Base-by-base conservation (phyloP, 2,329 filamentous ascomycete species). In the Exophiala bonariae region DNA sequence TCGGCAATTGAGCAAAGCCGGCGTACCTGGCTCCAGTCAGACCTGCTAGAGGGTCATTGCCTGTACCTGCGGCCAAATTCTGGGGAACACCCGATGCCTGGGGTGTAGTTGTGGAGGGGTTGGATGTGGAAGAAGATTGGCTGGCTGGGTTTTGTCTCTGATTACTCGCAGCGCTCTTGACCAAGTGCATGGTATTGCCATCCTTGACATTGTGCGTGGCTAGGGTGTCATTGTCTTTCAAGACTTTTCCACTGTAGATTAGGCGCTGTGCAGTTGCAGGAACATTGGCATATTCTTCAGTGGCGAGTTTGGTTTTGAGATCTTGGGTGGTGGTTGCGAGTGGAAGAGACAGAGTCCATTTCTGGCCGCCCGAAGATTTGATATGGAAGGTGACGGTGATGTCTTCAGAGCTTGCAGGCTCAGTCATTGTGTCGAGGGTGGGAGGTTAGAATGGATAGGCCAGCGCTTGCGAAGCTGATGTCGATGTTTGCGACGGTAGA, bases 241-340 rank as follows among this genome's bases (percentile, higher is more conserved):
- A 83, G 52, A 99, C 92, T 52, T 92, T 86, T 43, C 93, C 93
- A 4, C 92, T 96, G 76, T 97, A 99, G 72, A 99, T 99, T 55
- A 99, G 78, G 52, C 93, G 88, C 73, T 97, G 92, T 59, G 90
- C 83, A 63, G 95, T 89, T 44, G 85, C 79, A 26, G 93, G 86
- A 46, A 96, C 83, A 67, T 95, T 86, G 67, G 95, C 92, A 64
- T 85, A 89, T 60, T 95, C 89, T 48, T 83, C 72, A 23, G 81
- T 80, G 4, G 91, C 82, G 31, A 99, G 83, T 76, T 92, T 96
- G 54, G 80, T 81, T 79, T 99, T 99, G 60, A 99, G 80, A 52
- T 96, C 90, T 47, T 81, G 77, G 34, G 97, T 86, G 6, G 86
- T 87, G 39, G 86, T 88, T 28, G 82, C 80, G 57, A 86, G 79